Percentiles rank a stretch among this genome's conserved stretches.
phyloP scores from a whole-genome alignment of 1,284 basidiomycete genomes.

The Tylopilus orsonianus region DNA sequence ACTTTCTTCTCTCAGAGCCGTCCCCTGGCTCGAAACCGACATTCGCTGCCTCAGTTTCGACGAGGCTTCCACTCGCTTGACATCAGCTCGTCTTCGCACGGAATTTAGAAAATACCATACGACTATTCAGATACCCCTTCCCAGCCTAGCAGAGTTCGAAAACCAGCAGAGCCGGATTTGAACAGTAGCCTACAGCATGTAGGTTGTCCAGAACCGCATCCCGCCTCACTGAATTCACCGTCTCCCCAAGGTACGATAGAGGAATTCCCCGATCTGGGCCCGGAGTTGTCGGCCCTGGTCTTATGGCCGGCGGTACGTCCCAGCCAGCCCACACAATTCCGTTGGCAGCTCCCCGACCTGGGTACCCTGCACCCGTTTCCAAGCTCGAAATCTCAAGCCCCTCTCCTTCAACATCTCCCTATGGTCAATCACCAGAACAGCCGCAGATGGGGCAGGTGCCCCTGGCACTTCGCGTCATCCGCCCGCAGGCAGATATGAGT shows the following conservation, averaged over 20 bases:
- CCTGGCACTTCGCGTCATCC: slow-evolving; percentile 28
- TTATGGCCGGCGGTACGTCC: slow-evolving; percentile 46
- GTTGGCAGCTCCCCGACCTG: slow-evolving; percentile 68
- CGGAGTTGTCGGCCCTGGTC: slow-evolving; percentile 51
- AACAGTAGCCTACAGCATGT: slow-evolving; percentile 65
- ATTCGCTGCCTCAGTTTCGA: slow-evolving; percentile 28
- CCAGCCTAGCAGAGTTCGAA: slow-evolving; percentile 36
- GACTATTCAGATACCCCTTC: slow-evolving; percentile 51
- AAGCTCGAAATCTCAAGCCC: slow-evolving; percentile 58
- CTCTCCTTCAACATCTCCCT: slow-evolving; percentile 40
- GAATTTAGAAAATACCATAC: slow-evolving; percentile 63
- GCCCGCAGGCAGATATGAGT: slow-evolving; percentile 24
- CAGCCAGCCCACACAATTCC: slow-evolving; percentile 36
- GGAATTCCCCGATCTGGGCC: slow-evolving; percentile 55
- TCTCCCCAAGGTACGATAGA: slow-evolving; percentile 56
- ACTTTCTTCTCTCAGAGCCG: slow-evolving; percentile 11
- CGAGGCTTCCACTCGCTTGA: slow-evolving; percentile 36
- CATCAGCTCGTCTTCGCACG: slow-evolving; percentile 49
- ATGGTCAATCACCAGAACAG: slow-evolving; percentile 33
- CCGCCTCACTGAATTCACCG: slow-evolving; percentile 6
- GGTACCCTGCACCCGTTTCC: slow-evolving; percentile 67
- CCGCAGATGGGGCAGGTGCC: slow-evolving; percentile 46
- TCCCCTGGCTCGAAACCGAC: slow-evolving; percentile 11
- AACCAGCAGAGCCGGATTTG: slow-evolving; percentile 38
- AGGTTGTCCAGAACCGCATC: slow-evolving; percentile 31